A percentile compares a stretch with the other conserved stretches of the same genome.
These are phyloP conservation scores for Zygotorulaspora florentina DNA, from an alignment of 805 yeast species.

Conservation along the genomic window DNA sequence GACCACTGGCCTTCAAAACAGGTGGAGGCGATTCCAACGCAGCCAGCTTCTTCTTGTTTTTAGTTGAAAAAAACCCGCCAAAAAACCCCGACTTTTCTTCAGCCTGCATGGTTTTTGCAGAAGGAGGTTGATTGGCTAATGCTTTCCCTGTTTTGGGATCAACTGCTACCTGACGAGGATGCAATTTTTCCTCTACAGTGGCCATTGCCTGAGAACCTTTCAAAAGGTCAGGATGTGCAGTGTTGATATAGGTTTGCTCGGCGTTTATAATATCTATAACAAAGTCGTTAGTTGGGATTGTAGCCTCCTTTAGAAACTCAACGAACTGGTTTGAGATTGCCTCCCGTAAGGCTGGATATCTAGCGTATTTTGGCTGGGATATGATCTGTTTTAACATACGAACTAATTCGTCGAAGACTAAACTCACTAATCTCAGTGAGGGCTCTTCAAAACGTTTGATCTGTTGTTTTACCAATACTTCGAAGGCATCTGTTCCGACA, in stretches of 20 bases:
- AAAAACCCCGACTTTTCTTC: slow-evolving; percentile 73
- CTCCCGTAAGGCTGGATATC: slow-evolving; percentile 90
- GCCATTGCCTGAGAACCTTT: slow-evolving; percentile 95
- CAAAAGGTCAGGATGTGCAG: slow-evolving; percentile 94
- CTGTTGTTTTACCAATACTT: slow-evolving; percentile 90
- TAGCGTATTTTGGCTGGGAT: slow-evolving; percentile 71
- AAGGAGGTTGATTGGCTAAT: slow-evolving; percentile 38
- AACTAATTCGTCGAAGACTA: slow-evolving; percentile 91
- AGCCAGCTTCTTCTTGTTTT: slow-evolving; percentile 89
- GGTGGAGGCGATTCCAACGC: slow-evolving; percentile 98
- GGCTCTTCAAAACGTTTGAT: slow-evolving; percentile 95
- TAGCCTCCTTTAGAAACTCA: slow-evolving; percentile 70
- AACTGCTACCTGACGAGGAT: slow-evolving; percentile 63
- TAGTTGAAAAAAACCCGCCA: slow-evolving; percentile 90
- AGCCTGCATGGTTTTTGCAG: slow-evolving; percentile 32
- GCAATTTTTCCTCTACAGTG: slow-evolving; percentile 81
- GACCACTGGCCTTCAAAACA: slow-evolving; percentile 85
- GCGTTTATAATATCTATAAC: slow-evolving; percentile 77
- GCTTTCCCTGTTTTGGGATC: slow-evolving; percentile 92
- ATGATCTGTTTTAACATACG: slow-evolving; percentile 83
- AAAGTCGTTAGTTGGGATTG: slow-evolving; percentile 80
- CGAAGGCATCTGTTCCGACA: slow-evolving; percentile 97
- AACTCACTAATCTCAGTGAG: slow-evolving; percentile 75
- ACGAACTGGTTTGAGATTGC: slow-evolving; percentile 76
- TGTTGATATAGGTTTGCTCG: slow-evolving; percentile 92